These are phyloP conservation scores for Plasmodium cynomolgi DNA, from an alignment of 169 alveolate genomes.

Conservation along the genomic window DNA sequence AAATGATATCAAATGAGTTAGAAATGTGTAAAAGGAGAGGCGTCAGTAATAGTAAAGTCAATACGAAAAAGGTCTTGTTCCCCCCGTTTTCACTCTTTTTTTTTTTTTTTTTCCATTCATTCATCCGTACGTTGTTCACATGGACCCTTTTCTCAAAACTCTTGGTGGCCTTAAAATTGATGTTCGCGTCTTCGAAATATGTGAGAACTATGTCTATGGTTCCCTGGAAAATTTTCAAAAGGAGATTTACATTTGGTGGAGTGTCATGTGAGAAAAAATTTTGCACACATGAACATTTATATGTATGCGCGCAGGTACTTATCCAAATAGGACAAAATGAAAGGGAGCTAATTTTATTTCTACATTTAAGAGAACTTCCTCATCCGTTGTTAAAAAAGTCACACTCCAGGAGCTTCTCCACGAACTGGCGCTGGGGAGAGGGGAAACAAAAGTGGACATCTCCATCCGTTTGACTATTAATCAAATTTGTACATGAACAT, in stretches of 20 bases:
- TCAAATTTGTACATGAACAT: neutral
- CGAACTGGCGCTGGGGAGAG: slow-evolving; percentile 43
- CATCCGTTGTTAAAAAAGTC: slow-evolving; percentile 30
- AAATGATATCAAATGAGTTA: neutral
- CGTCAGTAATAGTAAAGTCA: neutral
- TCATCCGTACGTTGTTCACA: slow-evolving; percentile 33
- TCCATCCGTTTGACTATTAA: neutral
- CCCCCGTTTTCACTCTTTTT: neutral
- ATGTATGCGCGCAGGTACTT: neutral
- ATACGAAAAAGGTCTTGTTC: neutral
- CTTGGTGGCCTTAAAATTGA: slow-evolving; percentile 55
- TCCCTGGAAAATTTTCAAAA: slow-evolving; percentile 16
- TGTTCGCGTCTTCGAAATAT: slow-evolving; percentile 70
- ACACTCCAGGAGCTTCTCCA: slow-evolving; percentile 73
- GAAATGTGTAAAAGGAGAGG: neutral
- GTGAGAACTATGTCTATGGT: slow-evolving; percentile 53
- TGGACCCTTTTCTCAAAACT: slow-evolving; percentile 36
- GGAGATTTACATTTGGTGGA: neutral
- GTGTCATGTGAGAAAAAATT: neutral
- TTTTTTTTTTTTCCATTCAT: neutral
- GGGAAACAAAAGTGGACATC: neutral
- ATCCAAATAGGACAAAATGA: neutral
- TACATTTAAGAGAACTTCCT: slow-evolving; percentile 26
- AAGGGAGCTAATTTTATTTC: neutral
- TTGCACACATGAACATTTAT: neutral